A percentile compares a stretch with the other conserved stretches of the same genome.
These are phyloP conservation scores for Ichthyophthirius multifiliis DNA, from an alignment of 169 alveolate species.

Conservation along the genomic window DNA sequence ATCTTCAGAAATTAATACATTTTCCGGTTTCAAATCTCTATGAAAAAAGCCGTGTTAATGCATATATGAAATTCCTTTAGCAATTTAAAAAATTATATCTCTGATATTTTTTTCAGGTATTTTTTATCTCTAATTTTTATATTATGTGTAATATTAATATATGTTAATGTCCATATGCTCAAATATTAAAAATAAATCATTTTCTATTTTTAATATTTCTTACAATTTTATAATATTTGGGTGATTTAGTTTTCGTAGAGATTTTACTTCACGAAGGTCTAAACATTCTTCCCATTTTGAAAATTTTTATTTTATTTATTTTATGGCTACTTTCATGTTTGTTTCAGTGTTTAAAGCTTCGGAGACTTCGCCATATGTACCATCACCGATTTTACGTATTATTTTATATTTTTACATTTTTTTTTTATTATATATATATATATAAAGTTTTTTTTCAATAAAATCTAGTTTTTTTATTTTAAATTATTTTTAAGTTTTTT, in stretches of 20 bases:
- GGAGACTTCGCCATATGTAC: constrained; percentile 77
- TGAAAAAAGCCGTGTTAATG: constrained; percentile 88
- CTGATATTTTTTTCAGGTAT: constrained; percentile 65
- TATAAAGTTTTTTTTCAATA: no score
- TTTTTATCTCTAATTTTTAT: constrained; percentile 45
- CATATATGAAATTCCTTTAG: constrained; percentile 74
- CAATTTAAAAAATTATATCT: constrained; percentile 66
- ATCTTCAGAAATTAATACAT: constrained; percentile 66
- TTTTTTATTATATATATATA: no score
- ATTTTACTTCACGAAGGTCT: constrained; percentile 81
- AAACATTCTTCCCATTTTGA: constrained; percentile 87
- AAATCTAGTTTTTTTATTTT: no score
- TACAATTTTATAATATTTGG: constrained; percentile 81
- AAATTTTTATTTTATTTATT: constrained; percentile 85
- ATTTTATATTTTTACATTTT: constrained; percentile 61
- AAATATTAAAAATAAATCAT: constrained; percentile 78
- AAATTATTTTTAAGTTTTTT: no score
- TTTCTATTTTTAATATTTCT: constrained; percentile 79
- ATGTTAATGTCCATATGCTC: constrained; percentile 81
- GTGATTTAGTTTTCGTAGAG: constrained; percentile 75
- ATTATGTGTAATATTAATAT: constrained; percentile 41
- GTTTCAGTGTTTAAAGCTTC: constrained; percentile 75
- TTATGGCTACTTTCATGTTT: constrained; percentile 83
- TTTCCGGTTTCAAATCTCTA: constrained; percentile 89
- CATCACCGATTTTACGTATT: constrained; percentile 70